Evolutionary conservation across 2,329 filamentous ascomycete species (phyloP), one percentile per base, ranked within the genome.

Genomic region (Stagonosporopsis tanaceti): DNA sequence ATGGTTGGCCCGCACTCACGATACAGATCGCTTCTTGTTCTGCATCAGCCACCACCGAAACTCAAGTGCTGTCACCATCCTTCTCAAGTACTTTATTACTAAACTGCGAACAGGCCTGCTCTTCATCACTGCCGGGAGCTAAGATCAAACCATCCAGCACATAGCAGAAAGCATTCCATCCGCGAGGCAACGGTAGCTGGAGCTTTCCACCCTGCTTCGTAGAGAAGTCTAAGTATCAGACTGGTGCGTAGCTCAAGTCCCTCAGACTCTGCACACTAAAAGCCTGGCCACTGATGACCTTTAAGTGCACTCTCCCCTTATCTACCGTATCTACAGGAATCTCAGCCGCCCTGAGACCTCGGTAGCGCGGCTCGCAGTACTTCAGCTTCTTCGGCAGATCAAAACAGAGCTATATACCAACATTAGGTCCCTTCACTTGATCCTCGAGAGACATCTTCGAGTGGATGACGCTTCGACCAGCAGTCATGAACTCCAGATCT

Each of bases 401-500:
- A 45, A 97, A 93, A 94, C 94, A 97, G 24, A 97, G 82, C 80
- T 97, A 93, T 78, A 97, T 85, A 28, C 93, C 93, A 57, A 94
- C 84, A 75, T 93, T 96, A 57, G 88, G 81, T 55, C 81, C 85
- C 39, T 91, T 91, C 73, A 94, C 90, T 0, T 82, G 73, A 72
- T 92, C 91, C 71, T 90, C 86, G 50, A 85, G 84, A 9, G 93
- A 94, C 92, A 97, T 97, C 79, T 97, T 94, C 35, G 93, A 91
- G 77, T 97, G 94, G 78, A 97, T 89, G 70, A 97, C 94, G 37
- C 93, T 93, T n/a, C 84, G 81, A 5, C 93, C 93, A 0, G 93
- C 93, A 0, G 93, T 97, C 94, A 97, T 97, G 83, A 97, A 97
- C 74, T 97, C 94, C 46, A 97, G 80, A 73, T 97, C 93, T n/a